Evolutionary conservation across 2,329 filamentous ascomycete genomes (phyloP).

Genomic region (Apiospora kogelbergensis): DNA sequence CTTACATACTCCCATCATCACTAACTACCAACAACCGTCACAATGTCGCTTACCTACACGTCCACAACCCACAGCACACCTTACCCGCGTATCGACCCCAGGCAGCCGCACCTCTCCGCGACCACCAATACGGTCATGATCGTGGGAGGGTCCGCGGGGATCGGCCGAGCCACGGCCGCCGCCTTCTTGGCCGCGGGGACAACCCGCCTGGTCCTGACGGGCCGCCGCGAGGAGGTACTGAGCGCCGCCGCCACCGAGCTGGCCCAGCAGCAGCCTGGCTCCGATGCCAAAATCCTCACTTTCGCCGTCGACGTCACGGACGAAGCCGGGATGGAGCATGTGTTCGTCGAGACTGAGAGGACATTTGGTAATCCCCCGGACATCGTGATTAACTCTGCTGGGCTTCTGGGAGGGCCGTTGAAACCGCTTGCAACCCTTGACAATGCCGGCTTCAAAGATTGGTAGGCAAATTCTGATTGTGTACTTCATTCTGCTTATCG

Average conservation of each 20-base stretch:
- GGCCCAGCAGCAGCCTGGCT: background rate
- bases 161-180: constrained; percentile 25
- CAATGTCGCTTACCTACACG: background rate
- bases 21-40: background rate
- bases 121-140: constrained; percentile 30
- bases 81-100: constrained; percentile 11
- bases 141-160: constrained; percentile 28
- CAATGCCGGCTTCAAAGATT: background rate
- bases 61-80: background rate
- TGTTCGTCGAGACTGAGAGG: constrained; percentile 11
- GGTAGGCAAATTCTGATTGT: background rate
- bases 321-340: constrained; percentile 11
- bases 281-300: constrained; percentile 3
- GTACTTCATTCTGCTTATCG: too few species aligned
- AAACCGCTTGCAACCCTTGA: constrained; percentile 13
- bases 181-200: constrained; percentile 27
- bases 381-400: constrained; percentile 18
- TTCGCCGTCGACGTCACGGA: constrained; percentile 14
- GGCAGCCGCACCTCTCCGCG: constrained; percentile 19
- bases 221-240: constrained; percentile 40
- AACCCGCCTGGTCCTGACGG: constrained; percentile 25
- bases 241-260: constrained; percentile 40
- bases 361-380: constrained; percentile 10
- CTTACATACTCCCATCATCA: background rate
- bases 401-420: constrained; percentile 11